phyloP scores from a whole-genome alignment of 169 alveolate genomes.

The Perkinsus olseni region DNA sequence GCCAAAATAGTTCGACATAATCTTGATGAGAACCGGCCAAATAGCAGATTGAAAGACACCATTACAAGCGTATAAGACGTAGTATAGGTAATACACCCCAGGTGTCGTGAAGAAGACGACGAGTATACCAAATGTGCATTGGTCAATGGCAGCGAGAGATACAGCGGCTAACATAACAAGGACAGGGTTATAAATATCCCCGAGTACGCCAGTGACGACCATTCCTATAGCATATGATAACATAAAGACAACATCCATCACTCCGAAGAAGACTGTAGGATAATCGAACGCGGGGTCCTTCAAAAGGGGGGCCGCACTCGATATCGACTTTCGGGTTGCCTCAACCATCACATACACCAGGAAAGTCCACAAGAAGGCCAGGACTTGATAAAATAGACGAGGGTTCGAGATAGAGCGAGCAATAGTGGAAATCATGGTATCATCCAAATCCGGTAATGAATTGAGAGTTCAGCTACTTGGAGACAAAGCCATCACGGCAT shows the following conservation, averaged over 20 bases:
- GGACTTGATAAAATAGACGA: too few species aligned
- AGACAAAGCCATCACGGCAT: too few species aligned
- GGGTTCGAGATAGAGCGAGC: too few species aligned
- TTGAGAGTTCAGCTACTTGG: too few species aligned
- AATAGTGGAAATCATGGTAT: too few species aligned
- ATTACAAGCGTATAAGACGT: background rate
- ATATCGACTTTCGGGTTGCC: background rate
- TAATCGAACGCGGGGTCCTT: background rate
- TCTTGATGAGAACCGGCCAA: background rate
- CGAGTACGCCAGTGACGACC: background rate
- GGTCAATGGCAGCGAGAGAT: background rate
- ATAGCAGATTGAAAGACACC: background rate
- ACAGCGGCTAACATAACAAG: background rate
- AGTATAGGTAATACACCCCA: background rate
- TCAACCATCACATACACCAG: too few species aligned
- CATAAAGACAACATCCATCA: background rate
- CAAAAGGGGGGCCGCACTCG: background rate
- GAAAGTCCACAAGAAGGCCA: too few species aligned
- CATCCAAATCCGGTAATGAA: too few species aligned
- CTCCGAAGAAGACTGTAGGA: background rate
- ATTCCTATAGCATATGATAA: background rate
- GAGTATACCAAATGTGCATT: background rate
- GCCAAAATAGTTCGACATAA: background rate
- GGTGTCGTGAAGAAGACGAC: background rate
- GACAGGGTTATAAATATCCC: background rate